Percentiles rank a stretch among this genome's conserved stretches.
These are phyloP conservation scores for Hibiscus trionum DNA, from an alignment of 345 rosid genomes.

Conservation along the genomic window DNA sequence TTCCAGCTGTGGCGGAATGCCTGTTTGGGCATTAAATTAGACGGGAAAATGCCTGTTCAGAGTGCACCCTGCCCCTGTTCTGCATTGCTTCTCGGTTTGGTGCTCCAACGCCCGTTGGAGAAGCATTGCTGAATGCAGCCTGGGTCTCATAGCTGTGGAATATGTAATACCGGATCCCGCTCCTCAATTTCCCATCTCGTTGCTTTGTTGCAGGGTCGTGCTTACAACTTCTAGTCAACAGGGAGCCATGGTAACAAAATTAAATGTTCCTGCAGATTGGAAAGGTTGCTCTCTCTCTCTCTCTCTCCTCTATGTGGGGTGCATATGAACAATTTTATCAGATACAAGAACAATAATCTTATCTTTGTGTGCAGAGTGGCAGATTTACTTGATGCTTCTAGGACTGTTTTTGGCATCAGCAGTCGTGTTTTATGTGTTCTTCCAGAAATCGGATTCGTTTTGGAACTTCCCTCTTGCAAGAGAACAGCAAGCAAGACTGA, in stretches of 20 bases:
- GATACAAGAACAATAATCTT: neutral
- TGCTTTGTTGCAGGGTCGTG: slow-evolving; percentile 48
- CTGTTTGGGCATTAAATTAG: no score
- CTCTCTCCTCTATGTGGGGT: slow-evolving; percentile 6
- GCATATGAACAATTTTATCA: neutral
- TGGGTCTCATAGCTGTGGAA: neutral
- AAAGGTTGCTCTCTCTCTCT: slow-evolving; percentile 43
- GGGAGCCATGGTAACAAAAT: slow-evolving; percentile 78
- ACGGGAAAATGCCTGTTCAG: no score
- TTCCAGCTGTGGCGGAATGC: no score
- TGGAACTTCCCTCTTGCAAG: slow-evolving; percentile 64
- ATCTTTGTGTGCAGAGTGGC: slow-evolving; percentile 65
- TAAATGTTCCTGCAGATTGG: slow-evolving; percentile 89
- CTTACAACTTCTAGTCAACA: slow-evolving; percentile 68
- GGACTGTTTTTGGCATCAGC: slow-evolving; percentile 81
- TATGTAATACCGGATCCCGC: neutral
- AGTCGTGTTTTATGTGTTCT: slow-evolving; percentile 63
- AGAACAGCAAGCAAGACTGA: slow-evolving; percentile 45
- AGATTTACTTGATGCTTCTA: slow-evolving; percentile 59
- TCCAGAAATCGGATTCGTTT: slow-evolving; percentile 78
- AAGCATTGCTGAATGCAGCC: no score
- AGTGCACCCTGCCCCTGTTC: no score
- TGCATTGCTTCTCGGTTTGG: no score
- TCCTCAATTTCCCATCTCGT: neutral
- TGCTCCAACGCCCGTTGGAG: no score